Evolutionary conservation across 2,329 filamentous ascomycete genomes (phyloP).

Genomic region (Lecanicillium sp.): DNA sequence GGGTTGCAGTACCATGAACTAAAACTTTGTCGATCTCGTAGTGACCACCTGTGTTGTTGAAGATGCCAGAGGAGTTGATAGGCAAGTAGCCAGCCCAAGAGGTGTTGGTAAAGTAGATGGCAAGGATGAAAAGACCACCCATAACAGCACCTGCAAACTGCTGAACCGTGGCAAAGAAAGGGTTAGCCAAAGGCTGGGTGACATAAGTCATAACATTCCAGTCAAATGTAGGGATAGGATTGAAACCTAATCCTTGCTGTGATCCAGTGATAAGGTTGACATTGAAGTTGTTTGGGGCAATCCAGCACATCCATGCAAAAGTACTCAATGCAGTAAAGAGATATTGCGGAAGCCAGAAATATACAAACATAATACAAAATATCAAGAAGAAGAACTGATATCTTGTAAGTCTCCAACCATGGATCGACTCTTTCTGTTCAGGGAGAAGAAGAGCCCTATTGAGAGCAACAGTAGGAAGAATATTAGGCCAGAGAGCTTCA

Average conservation of each 20-base stretch:
- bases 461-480: conserved; percentile 19
- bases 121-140: conserved; percentile 3
- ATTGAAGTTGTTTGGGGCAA: conserved; percentile 32
- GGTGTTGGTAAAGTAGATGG: conserved; percentile 23
- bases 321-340: conserved; percentile 31
- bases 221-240: conserved; percentile 7
- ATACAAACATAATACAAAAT: conserved; percentile 29
- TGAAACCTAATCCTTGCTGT: conserved; percentile 1
- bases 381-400: conserved; percentile 31
- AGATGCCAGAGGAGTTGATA: conserved; percentile 38
- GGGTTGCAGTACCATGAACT: conserved; percentile 17
- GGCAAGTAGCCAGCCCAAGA: conserved; percentile 37
- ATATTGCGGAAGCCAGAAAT: conserved; percentile 36
- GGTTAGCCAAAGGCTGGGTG: not conserved
- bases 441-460: conserved; percentile 17
- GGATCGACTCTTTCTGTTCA: conserved; percentile 23
- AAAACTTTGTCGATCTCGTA: conserved; percentile 39
- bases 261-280: conserved; percentile 18
- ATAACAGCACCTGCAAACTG: not conserved
- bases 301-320: no score
- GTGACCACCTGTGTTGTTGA: conserved; percentile 32
- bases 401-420: conserved; percentile 34
- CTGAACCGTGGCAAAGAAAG: conserved; percentile 4
- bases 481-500: conserved; percentile 9
- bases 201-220: conserved; percentile 3